phyloP scores from a whole-genome alignment of 129 eudicot genomes.

The Tanacetum coccineum region DNA sequence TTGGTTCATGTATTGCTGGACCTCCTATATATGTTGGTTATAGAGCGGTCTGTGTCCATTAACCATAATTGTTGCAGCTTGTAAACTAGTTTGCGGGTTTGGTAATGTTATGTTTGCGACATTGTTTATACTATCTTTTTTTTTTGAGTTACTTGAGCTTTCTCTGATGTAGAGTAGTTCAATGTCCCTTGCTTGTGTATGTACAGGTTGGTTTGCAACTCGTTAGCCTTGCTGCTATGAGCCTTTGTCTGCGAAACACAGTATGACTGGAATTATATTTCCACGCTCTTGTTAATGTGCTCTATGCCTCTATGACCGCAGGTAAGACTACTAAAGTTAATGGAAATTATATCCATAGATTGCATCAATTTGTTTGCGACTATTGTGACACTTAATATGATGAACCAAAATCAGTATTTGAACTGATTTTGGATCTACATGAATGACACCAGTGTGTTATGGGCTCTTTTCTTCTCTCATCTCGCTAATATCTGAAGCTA shows the following conservation, averaged over 20 bases:
- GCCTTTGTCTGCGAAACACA: background rate
- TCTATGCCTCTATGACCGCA: conserved; percentile 5
- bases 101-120: background rate
- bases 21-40: conserved; percentile 21
- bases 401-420: too few species aligned
- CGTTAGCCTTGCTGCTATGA: background rate
- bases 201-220: conserved; percentile 17
- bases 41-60: conserved; percentile 2
- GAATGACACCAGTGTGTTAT: too few species aligned
- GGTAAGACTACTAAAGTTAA: background rate
- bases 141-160: background rate
- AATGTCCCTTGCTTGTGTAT: background rate
- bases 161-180: background rate
- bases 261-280: background rate
- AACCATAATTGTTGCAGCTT: conserved; percentile 12
- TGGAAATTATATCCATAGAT: background rate
- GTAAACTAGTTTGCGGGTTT: background rate
- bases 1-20: conserved; percentile 37
- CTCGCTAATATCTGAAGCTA: too few species aligned
- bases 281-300: conserved; percentile 9
- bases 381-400: too few species aligned
- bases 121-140: background rate
- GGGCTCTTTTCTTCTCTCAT: too few species aligned
- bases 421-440: too few species aligned
- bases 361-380: too few species aligned